Evolutionary conservation across 352 stramenopile species (phyloP), one percentile per base, ranked within the genome.

Genomic region (Phytophthora constricta): DNA sequence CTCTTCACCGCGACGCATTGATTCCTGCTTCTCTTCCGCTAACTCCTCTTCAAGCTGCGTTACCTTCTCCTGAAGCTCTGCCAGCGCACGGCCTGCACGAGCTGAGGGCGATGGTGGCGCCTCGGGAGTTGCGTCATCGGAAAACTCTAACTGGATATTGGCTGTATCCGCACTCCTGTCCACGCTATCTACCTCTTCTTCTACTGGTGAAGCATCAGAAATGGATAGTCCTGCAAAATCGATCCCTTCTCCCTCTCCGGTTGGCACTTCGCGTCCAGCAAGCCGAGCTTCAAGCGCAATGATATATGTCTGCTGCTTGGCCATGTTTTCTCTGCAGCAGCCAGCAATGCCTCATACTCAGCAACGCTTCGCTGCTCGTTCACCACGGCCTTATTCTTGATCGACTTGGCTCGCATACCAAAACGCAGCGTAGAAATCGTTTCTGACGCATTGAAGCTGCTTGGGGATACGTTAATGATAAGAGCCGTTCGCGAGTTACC

Each of bases 371-470:
- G 82, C 51, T 95, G 82, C 54, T 97, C 86, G 51, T 98, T 98
- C 23, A 98, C 93, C 5, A 97, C 90, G 3, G 95, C 92, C 79
- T 97, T 98, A 75, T 98, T 98, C 77, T 97, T 91, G 66, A 98
- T 98, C 20, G 80, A 90, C 66, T 98, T 98, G n/a, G 96, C 96
- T 16, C 92, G 87, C 46, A 87, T 92, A 22, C 91, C 93, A 58
- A 98, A 98, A 4, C 92, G 84, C 26, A 98, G 73, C 19, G 96
- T 99, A 9, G 87, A 97, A 17, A 98, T 70, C 7, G 95, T 99
- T 75, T 99, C 96, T 0, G 71, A 66, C 4, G 90, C 82, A 65
- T 98, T 98, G 65, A 90, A 97, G 51, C 76, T 93, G 48, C 86
- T 96, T 14, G 92, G 87, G 10, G 90, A 97, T 17, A 95, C 86